Conservation (phyloP, 176 grass and related monocot genomes). For the Zea luxurians region DNA sequence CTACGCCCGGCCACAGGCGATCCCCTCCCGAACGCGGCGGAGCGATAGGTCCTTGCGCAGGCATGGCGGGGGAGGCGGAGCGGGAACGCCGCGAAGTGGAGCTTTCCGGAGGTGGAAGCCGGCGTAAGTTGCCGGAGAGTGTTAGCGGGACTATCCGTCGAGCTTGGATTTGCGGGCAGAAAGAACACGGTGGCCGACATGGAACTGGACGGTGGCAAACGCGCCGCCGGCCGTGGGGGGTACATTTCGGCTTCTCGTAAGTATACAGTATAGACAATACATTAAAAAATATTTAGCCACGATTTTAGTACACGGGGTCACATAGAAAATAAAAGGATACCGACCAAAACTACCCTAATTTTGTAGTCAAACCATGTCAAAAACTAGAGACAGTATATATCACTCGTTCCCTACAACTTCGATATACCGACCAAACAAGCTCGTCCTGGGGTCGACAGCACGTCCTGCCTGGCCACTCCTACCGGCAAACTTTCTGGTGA, state of each 20-base stretch:
- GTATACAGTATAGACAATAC: too few relatives aligned
- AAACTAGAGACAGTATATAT: too few relatives aligned
- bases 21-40: constrained; percentile 31
- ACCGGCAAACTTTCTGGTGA: too few relatives aligned
- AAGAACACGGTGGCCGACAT: constrained; percentile 40
- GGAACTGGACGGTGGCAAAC: not conserved
- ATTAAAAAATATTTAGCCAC: too few relatives aligned
- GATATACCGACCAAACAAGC: too few relatives aligned
- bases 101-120: constrained; percentile 3
- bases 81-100: constrained; percentile 7
- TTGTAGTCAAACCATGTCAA: too few relatives aligned
- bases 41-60: constrained; percentile 18
- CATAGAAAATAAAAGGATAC: too few relatives aligned
- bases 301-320: too few relatives aligned
- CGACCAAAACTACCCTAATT: too few relatives aligned
- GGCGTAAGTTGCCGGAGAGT: not conserved
- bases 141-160: not conserved
- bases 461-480: too few relatives aligned
- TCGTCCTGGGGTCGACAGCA: too few relatives aligned
- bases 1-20: constrained; percentile 35
- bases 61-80: constrained; percentile 10
- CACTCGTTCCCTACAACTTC: too few relatives aligned
- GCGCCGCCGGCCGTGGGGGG: not conserved
- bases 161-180: constrained; percentile 35
- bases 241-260: not conserved